Evolutionary conservation across 2,329 filamentous ascomycete species (phyloP).

Genomic region (Colletotrichum sp.): DNA sequence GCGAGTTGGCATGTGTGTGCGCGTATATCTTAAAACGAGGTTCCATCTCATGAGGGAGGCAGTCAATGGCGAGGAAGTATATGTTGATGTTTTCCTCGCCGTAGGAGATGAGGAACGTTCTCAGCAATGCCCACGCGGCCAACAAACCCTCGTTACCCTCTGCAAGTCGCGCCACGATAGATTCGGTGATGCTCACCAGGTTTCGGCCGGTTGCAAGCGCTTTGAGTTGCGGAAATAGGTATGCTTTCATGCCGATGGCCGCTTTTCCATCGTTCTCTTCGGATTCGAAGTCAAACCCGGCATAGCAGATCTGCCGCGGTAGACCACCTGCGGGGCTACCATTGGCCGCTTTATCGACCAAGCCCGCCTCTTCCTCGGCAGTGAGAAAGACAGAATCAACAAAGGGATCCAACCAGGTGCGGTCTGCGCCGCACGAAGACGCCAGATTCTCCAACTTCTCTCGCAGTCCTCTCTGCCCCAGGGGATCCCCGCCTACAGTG

Average conservation of each 20-base stretch:
- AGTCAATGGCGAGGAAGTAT: not conserved
- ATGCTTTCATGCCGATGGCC: not conserved
- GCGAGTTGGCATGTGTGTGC: not conserved
- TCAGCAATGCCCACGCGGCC: not conserved
- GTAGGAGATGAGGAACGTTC: not conserved
- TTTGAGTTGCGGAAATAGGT: conserved; percentile 7
- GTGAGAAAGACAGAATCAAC: not conserved
- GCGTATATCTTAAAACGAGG: not conserved
- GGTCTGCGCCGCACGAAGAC: not conserved
- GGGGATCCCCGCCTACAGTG: not conserved
- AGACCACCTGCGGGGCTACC: not conserved
- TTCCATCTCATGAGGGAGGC: not conserved
- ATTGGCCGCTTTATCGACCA: not conserved
- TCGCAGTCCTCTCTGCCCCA: conserved; percentile 1
- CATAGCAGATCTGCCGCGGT: not conserved
- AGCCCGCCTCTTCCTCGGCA: not conserved
- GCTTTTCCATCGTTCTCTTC: not conserved
- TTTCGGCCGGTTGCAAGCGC: not conserved
- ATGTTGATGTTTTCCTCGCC: not conserved
- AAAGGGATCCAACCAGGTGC: not conserved
- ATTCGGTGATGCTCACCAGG: not conserved
- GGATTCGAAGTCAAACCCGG: conserved; percentile 2
- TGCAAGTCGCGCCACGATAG: not conserved
- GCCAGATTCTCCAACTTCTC: not conserved
- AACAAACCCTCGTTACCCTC: not conserved